These are phyloP conservation scores for Cinnamomum chago DNA, from an alignment of 164 flowering plant genomes.

Conservation along the genomic window DNA sequence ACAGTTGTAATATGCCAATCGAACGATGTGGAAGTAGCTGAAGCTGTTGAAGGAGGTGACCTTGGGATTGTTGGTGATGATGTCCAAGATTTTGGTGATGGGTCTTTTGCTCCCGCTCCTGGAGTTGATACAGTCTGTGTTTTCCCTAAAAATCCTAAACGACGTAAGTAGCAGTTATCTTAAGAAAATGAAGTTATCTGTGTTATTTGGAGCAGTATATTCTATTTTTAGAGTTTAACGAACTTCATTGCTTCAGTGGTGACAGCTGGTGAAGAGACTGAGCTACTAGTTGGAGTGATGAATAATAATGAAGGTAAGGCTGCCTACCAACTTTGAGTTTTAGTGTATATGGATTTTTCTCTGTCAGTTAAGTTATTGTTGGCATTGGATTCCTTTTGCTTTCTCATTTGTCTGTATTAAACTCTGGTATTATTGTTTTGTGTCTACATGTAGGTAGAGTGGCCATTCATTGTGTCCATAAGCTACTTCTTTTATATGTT, in stretches of 20 bases:
- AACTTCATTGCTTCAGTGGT: conserved; percentile 46
- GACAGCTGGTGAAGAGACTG: conserved; percentile 83
- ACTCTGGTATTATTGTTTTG: no score
- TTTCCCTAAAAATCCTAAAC: conserved; percentile 72
- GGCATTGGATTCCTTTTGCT: neutral
- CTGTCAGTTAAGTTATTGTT: neutral
- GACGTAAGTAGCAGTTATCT: conserved; percentile 34
- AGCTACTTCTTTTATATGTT: no score
- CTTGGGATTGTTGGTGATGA: conserved; percentile 76
- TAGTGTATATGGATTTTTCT: no score
- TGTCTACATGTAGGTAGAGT: no score
- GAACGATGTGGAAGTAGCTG: conserved; percentile 49
- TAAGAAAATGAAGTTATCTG: neutral
- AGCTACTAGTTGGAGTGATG: conserved; percentile 69
- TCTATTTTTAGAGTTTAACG: neutral
- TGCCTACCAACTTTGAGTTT: neutral
- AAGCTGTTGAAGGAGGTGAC: conserved; percentile 53
- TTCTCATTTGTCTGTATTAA: neutral
- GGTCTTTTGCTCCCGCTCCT: conserved; percentile 57
- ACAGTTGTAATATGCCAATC: conserved; percentile 71
- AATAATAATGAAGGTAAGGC: conserved; percentile 76
- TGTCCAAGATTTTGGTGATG: conserved; percentile 54
- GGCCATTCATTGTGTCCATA: no score
- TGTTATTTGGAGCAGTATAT: neutral
- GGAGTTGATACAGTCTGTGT: conserved; percentile 83